Base-by-base conservation (phyloP, 2,329 filamentous ascomycete species). In the Ophiostoma angusticollis region DNA sequence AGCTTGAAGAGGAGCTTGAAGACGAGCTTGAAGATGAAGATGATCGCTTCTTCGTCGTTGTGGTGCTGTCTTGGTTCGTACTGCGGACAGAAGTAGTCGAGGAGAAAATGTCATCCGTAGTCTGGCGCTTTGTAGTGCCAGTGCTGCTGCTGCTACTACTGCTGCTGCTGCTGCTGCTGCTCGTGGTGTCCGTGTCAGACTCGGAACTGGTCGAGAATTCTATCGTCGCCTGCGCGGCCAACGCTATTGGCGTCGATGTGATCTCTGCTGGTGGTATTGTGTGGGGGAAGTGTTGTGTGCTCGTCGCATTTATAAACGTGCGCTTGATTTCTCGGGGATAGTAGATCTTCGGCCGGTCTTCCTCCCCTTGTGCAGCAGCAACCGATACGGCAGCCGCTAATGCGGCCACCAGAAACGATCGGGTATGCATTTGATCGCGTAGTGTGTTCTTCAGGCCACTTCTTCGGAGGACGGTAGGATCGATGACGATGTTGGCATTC, bases 301-400 rank as follows among this genome's bases (percentile, higher is more conserved):
- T 52, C n/a, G 64, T 65, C 12, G 52, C 54, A 50, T 70, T 70
- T 44, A 50, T 49, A 38, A 64, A 59, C 42, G 68, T 59, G 39
- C 70, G 64, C 57, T 68, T 74, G 49, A 76, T 60, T 31, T 72
- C 62, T 40, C 67, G 62, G 11, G 72, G 72, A 45, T 69, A 75
- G 53, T 74, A 76, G 50, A 73, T 70, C 51, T 62, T 65, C 14
- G 70, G 70, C 45, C 59, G 58, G 25, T 32, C 42, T 24, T 65
- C 56, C 39, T n/a, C n/a, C n/a, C n/a, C n/a, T n/a, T 66, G 59
- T 17, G 65, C 67, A 47, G 57, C 57, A 40, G 58, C 61, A n/a
- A 61, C 51, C 4, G 65, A 60, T 24, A 65, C 60, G 43, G 65
- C 61, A 44, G 69, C 56, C 47, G 63, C 65, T 50, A 72, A 50